Percentiles rank a stretch among this genome's conserved stretches.
These are phyloP conservation scores for Jamesozyma spencerorum DNA, from an alignment of 805 yeast genomes.

Conservation along the genomic window DNA sequence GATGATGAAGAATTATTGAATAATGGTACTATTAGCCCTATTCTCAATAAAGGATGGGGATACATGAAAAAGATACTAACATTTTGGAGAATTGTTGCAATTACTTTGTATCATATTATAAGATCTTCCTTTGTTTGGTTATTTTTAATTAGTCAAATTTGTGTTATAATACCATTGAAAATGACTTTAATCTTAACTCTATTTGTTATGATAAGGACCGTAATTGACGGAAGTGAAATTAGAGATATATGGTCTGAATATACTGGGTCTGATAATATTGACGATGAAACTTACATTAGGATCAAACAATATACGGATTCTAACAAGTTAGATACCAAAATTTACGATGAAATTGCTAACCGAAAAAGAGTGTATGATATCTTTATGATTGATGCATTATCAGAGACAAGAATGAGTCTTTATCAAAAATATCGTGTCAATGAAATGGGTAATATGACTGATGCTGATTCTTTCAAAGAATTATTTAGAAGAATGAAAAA, in stretches of 20 bases:
- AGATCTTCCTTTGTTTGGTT: constrained; percentile 17
- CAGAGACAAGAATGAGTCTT: neutral
- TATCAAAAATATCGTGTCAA: neutral
- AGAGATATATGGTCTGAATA: constrained; percentile 23
- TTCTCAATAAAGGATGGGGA: too few relatives aligned
- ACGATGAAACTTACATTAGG: constrained; percentile 2
- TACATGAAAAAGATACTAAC: neutral
- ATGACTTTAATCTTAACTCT: too few relatives aligned
- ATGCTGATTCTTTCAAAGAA: constrained; percentile 2
- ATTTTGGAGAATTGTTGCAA: neutral
- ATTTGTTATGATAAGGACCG: constrained; percentile 12
- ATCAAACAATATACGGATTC: neutral
- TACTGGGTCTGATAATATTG: constrained; percentile 9
- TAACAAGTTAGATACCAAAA: neutral
- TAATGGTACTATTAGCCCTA: too few relatives aligned
- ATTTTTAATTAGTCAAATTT: constrained; percentile 15
- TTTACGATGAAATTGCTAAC: neutral
- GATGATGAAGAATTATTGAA: too few relatives aligned
- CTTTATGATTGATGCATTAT: neutral
- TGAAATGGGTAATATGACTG: constrained; percentile 6
- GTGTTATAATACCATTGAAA: constrained; percentile 13
- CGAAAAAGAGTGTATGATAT: neutral
- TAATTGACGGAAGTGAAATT: constrained; percentile 20
- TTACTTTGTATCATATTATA: neutral
- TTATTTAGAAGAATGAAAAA: constrained; percentile 1